phyloP scores from a whole-genome alignment of 192 early-diverging fungal genomes.

The Coemansia sp. region DNA sequence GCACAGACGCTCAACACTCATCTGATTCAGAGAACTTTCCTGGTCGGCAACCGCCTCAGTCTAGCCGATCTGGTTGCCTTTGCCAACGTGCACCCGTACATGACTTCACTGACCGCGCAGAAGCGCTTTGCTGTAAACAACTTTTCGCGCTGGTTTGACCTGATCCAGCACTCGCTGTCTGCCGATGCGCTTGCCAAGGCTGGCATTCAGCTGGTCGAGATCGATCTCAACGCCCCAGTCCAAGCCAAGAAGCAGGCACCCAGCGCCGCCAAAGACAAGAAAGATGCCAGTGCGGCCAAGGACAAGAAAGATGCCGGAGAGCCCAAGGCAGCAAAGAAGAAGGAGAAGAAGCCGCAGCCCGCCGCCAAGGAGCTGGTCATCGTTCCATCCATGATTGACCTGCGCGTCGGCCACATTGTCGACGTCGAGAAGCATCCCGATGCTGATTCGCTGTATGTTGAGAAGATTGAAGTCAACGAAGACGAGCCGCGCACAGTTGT shows the following conservation, averaged over 20 bases:
- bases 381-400: slow-evolving; percentile 82
- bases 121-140: slow-evolving; percentile 61
- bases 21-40: slow-evolving; percentile 63
- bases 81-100: slow-evolving; percentile 62
- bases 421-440: slow-evolving; percentile 86
- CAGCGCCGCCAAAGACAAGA: slow-evolving; percentile 29
- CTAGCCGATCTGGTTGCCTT: slow-evolving; percentile 69
- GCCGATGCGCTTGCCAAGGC: slow-evolving; percentile 41
- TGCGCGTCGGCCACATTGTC: slow-evolving; percentile 89
- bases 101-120: slow-evolving; percentile 55
- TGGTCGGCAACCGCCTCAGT: slow-evolving; percentile 64
- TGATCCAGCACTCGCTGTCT: slow-evolving; percentile 69
- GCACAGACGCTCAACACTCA: slow-evolving; percentile 61
- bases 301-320: slow-evolving; percentile 24
- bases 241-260: slow-evolving; percentile 53
- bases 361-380: slow-evolving; percentile 53
- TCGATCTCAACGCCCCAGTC: slow-evolving; percentile 58
- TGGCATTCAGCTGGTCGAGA: slow-evolving; percentile 52
- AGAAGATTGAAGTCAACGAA: slow-evolving; percentile 91
- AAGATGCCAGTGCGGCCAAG: slow-evolving; percentile 17
- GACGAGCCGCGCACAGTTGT: slow-evolving; percentile 82
- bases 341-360: slow-evolving; percentile 58
- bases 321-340: slow-evolving; percentile 35
- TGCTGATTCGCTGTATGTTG: slow-evolving; percentile 95
- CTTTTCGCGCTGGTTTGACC: slow-evolving; percentile 76